Conservation (phyloP, 768 basidiomycete species). For the Leccinum subtestaceum region DNA sequence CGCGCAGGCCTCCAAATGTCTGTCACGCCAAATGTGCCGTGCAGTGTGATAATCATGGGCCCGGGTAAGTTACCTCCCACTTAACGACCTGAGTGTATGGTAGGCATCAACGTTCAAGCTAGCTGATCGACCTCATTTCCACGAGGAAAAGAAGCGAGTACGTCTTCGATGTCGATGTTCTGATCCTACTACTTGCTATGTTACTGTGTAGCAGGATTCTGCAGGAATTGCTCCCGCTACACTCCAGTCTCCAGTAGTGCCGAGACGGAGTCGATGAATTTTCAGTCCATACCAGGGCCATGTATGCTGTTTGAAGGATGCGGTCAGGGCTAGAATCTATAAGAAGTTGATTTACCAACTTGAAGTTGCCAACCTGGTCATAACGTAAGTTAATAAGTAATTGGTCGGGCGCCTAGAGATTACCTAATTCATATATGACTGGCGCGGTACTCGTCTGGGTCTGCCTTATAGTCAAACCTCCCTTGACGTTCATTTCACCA, state of each 20-base stretch:
- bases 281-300: no score
- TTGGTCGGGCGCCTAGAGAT: background rate
- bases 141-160: no score
- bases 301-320: no score
- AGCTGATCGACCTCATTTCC: background rate
- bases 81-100: background rate
- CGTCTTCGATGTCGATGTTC: no score
- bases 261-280: no score
- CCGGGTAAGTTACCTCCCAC: background rate
- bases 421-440: conserved; percentile 13
- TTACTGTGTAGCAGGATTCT: no score
- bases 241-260: no score
- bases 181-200: no score
- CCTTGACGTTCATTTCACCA: background rate
- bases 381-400: background rate
- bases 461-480: background rate
- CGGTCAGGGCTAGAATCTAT: no score
- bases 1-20: no score
- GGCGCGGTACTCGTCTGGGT: conserved; percentile 14
- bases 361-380: background rate
- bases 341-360: no score
- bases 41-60: background rate
- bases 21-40: background rate
- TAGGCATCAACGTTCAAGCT: background rate
- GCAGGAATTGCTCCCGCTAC: no score